Evolutionary conservation across 139 green algal species (phyloP).

Genomic region (Auxenochlorella pyrenoidosa): DNA sequence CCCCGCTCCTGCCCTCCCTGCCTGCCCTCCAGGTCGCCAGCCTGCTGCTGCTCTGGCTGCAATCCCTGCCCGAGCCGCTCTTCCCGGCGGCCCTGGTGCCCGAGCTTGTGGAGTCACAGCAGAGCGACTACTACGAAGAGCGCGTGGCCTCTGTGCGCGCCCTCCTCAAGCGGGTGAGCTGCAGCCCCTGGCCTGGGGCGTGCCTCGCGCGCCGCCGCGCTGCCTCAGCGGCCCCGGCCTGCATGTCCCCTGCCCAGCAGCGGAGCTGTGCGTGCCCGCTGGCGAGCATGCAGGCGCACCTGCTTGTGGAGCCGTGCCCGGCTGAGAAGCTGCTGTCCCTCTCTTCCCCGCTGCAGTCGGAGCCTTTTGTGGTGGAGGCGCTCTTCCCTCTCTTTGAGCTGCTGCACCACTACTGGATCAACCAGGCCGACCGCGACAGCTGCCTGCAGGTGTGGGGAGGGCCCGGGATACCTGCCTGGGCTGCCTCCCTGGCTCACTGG

Average conservation of each 20-base stretch:
- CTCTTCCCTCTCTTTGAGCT: conserved; percentile 57
- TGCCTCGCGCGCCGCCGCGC: too few relatives aligned
- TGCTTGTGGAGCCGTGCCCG: not conserved
- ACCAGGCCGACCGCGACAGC: conserved; percentile 41
- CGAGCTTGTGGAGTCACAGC: conserved; percentile 27
- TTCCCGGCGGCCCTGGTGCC: conserved; percentile 32
- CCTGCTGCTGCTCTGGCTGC: conserved; percentile 53
- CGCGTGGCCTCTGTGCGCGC: conserved; percentile 28
- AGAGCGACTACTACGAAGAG: not conserved
- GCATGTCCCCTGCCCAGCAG: too few relatives aligned
- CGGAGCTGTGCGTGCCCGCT: too few relatives aligned
- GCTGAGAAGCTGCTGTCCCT: not conserved
- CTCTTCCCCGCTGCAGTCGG: not conserved
- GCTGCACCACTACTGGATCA: conserved; percentile 53
- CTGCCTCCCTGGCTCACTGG: too few relatives aligned
- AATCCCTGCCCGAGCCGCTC: conserved; percentile 37
- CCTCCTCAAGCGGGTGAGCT: conserved; percentile 37
- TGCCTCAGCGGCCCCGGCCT: not conserved
- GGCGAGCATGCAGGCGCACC: too few relatives aligned
- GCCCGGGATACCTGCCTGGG: too few relatives aligned
- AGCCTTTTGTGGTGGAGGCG: conserved; percentile 48
- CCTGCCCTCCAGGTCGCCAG: conserved; percentile 33
- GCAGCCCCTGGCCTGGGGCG: too few relatives aligned
- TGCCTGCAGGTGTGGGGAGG: not conserved
- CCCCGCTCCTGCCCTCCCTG: not conserved